Evolutionary conservation across 306 rosid genomes (phyloP), one percentile per base, ranked within the genome.

Genomic region (Adenanthera pavonina): DNA sequence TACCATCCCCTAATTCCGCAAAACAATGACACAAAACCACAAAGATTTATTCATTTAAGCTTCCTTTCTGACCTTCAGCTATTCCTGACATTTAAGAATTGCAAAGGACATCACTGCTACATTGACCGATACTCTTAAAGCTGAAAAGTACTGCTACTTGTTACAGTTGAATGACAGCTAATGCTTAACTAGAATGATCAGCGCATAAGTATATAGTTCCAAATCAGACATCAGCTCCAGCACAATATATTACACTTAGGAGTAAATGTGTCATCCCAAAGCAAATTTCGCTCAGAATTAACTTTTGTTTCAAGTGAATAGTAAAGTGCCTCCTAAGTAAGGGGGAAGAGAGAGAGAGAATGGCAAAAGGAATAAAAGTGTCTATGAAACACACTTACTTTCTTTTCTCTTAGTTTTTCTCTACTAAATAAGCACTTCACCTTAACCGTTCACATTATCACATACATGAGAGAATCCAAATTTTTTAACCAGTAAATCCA

Each of bases 61-160:
- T 17, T 77, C 73, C 72, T 77, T 47, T 48, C 73, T n/a, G 34
- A 14, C 41, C 36, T 59, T 54, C 7, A 61, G 9, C 35, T 62
- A 17, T 47, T 34, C 16, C 38, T 19, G 43, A 25, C 38, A 48
- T 70, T 65, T n/a, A 16, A 77, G 14, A 76, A 46, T 76, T 61
- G 38, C 57, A 69, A 30, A 30, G 20, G 12, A 30, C 12, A 71
- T 14, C 59, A 48, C 20, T 25, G n/a, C 59, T 46, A 70, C 46
- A 47, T 25, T 13, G 41, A 30, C 40, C 59, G 7, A 47, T 47
- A 47, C 56, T 71, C 41, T 25, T 25, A 43, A 20, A 13, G 74
- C 38, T 36, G 44, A 69, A 19, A 33, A 69, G 38, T 47, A 8
- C 41, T 70, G 16, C 47, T 12, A 20, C n/a, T 13, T 48, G 20